These are phyloP conservation scores for Rosa lucieae DNA, from an alignment of 306 rosid genomes.

Conservation along the genomic window DNA sequence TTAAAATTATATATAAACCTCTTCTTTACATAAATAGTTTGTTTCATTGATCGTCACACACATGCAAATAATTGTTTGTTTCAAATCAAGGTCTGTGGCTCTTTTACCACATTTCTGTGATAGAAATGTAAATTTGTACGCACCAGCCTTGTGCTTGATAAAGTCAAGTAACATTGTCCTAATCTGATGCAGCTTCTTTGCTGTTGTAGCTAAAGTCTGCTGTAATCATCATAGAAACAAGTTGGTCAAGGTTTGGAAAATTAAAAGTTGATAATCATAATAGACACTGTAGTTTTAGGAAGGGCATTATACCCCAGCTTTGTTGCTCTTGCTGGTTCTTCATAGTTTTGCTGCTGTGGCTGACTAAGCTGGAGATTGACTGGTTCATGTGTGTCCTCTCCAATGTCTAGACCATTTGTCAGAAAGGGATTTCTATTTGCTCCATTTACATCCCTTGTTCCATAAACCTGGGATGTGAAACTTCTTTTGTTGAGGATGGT, in stretches of 20 bases:
- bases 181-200: conserved; percentile 34
- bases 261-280: conserved; percentile 21
- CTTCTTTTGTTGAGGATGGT: conserved; percentile 31
- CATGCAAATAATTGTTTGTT: conserved; percentile 35
- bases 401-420: conserved; percentile 44
- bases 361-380: conserved; percentile 87
- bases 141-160: conserved; percentile 42
- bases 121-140: conserved; percentile 36
- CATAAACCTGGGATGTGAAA: conserved; percentile 64
- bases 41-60: conserved; percentile 37
- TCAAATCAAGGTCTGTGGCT: conserved; percentile 26
- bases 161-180: conserved; percentile 29
- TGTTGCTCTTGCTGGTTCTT: conserved; percentile 48
- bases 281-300: conserved; percentile 18
- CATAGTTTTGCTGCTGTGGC: conserved; percentile 56
- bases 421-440: conserved; percentile 43
- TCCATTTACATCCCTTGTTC: conserved; percentile 54
- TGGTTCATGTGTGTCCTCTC: conserved; percentile 57
- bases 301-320: conserved; percentile 59
- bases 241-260: conserved; percentile 33
- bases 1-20: conserved; percentile 24
- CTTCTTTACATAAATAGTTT: conserved; percentile 39
- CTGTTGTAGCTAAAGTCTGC: conserved; percentile 68
- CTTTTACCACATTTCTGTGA: conserved; percentile 32
- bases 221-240: conserved; percentile 38